phyloP scores from a whole-genome alignment of 1,284 basidiomycete species.

The Mycena citricolor region DNA sequence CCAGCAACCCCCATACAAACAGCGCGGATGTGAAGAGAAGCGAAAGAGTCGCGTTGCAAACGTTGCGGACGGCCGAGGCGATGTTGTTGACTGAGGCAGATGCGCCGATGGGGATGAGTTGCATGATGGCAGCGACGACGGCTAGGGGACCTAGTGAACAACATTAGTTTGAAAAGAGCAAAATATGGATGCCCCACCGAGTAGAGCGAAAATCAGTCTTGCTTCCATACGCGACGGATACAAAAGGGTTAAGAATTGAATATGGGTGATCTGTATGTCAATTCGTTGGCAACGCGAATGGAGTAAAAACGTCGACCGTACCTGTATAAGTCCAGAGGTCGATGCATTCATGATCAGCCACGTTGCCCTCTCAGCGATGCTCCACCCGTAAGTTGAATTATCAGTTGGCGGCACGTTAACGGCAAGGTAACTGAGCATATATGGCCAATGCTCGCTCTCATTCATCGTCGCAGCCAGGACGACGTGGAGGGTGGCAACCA shows the following conservation, averaged over 20 bases:
- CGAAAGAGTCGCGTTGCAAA: conserved; percentile 94
- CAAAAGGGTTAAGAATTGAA: conserved; percentile 95
- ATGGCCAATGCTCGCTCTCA: conserved; percentile 84
- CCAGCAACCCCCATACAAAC: conserved; percentile 89
- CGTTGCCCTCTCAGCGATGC: conserved; percentile 63
- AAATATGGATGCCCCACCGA: conserved; percentile 49
- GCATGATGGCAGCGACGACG: conserved; percentile 81
- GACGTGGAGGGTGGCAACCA: conserved; percentile 76
- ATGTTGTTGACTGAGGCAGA: conserved; percentile 50
- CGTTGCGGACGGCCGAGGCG: conserved; percentile 83
- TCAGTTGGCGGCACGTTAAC: conserved; percentile 72
- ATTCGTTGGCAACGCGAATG: not conserved
- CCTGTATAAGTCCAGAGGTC: conserved; percentile 84
- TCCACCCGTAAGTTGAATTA: conserved; percentile 51
- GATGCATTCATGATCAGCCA: conserved; percentile 90
- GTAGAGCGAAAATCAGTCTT: conserved; percentile 82
- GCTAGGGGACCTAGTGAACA: conserved; percentile 72
- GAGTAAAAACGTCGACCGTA: conserved; percentile 33
- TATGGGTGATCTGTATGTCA: conserved; percentile 81
- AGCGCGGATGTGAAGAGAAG: conserved; percentile 91
- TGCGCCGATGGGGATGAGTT: conserved; percentile 71
- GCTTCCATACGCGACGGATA: conserved; percentile 94
- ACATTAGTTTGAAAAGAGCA: not conserved
- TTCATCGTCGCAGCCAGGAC: conserved; percentile 61
- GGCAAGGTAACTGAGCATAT: conserved; percentile 90